These are phyloP conservation scores for Russula griseocarnosa DNA, from an alignment of 768 basidiomycete species.

Conservation along the genomic window DNA sequence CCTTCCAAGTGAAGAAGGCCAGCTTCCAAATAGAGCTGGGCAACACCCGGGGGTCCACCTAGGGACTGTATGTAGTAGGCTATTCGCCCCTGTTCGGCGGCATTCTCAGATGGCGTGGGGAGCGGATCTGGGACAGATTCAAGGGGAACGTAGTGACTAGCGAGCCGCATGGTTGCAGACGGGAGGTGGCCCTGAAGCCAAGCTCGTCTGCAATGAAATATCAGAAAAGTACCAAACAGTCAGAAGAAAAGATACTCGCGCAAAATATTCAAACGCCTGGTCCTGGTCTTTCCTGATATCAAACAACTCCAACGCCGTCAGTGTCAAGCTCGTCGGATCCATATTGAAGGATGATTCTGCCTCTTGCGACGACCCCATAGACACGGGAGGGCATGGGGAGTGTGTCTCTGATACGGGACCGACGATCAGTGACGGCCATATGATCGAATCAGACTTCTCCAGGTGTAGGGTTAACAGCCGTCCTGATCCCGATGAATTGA, in stretches of 20 bases:
- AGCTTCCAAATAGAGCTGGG: conserved; percentile 72
- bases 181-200: conserved; percentile 77
- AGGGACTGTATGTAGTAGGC: conserved; percentile 63
- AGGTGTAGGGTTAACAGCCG: conserved; percentile 72
- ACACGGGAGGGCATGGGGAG: conserved; percentile 48
- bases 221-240: neutral
- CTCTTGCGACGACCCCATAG: conserved; percentile 52
- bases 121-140: conserved; percentile 36
- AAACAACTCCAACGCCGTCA: conserved; percentile 64
- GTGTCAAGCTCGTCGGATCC: conserved; percentile 77
- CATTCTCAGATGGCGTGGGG: conserved; percentile 35
- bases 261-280: conserved; percentile 76
- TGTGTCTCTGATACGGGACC: conserved; percentile 64
- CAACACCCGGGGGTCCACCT: conserved; percentile 63
- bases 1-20: conserved; percentile 81
- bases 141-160: conserved; percentile 65
- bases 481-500: conserved; percentile 54
- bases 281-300: conserved; percentile 74
- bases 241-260: conserved; percentile 45
- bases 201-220: conserved; percentile 52
- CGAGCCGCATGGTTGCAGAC: conserved; percentile 73
- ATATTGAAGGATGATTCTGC: conserved; percentile 68
- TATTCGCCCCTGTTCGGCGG: conserved; percentile 46
- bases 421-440: conserved; percentile 81
- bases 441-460: conserved; percentile 73